Percentiles rank a stretch among this genome's conserved stretches.
phyloP scores from a whole-genome alignment of 2,329 filamentous ascomycete species.

The Hypoxylon sp. region DNA sequence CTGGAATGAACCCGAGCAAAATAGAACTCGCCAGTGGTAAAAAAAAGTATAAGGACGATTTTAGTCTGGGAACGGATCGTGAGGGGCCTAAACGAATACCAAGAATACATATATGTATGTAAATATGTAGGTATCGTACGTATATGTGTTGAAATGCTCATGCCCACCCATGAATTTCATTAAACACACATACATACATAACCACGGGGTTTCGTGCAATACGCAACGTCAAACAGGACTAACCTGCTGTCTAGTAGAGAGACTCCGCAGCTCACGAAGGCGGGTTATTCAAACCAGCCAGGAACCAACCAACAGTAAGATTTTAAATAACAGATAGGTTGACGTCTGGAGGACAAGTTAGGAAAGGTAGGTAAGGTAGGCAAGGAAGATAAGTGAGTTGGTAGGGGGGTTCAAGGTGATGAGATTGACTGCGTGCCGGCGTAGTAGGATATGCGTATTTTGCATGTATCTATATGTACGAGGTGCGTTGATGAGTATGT shows the following conservation, averaged over 20 bases:
- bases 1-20: constrained; percentile 45
- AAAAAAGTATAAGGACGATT: constrained; percentile 38
- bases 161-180: constrained; percentile 29
- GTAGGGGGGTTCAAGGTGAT: constrained; percentile 24
- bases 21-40: constrained; percentile 35
- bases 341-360: constrained; percentile 14
- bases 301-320: constrained; percentile 29
- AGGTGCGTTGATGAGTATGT: constrained; percentile 19
- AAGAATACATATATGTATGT: constrained; percentile 19
- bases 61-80: constrained; percentile 31
- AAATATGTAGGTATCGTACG: constrained; percentile 12
- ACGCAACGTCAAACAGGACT: constrained; percentile 27
- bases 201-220: constrained; percentile 5
- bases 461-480: constrained; percentile 18
- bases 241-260: constrained; percentile 32
- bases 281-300: constrained; percentile 20
- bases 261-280: constrained; percentile 23
- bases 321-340: constrained; percentile 14
- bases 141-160: constrained; percentile 27
- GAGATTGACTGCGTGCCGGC: constrained; percentile 26
- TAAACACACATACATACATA: constrained; percentile 22
- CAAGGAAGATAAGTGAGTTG: constrained; percentile 10
- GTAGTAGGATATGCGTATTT: constrained; percentile 17
- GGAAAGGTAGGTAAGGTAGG: constrained; percentile 23
- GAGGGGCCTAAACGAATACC: constrained; percentile 33